Evolutionary conservation across 1,284 basidiomycete genomes (phyloP), one percentile per base, ranked within the genome.

Genomic region (Naganishia sp.): DNA sequence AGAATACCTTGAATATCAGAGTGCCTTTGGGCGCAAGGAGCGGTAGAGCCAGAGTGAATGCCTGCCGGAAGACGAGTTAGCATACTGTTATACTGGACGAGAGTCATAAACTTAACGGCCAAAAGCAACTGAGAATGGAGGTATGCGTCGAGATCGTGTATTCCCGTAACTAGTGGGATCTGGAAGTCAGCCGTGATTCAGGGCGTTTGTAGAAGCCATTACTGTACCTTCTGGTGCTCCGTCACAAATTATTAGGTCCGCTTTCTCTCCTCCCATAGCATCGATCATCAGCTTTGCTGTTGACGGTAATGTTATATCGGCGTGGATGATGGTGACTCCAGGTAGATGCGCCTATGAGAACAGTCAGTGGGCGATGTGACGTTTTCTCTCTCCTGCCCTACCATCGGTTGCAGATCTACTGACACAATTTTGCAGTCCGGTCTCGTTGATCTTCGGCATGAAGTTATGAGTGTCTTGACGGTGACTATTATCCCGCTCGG

Each of bases 1-100:
- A 74, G 75, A 85, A 85, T 69, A 85, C 84, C 72, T 85, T 85
- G 72, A 84, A 84, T 64, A 85, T 79, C 65, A 85, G 83, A 3
- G 81, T 84, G 2, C 83, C 83, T 3, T 80, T 79, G 0, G 79
- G 77, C 5, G 82, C 79, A 43, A 85, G 80, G 21, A 84, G 76
- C 6, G 82, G 82, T 21, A 85, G 73, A 0, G 83, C 82, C 46
- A 85, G 81, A 13, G 83, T 82, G 13, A 83, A 74, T 1, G 84
- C 84, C 81, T 82, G 66, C 21, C 35, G n/a, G 45, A 46, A 52
- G 45, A 10, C 32, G 43, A 41, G 42, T 28, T 3, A n/a, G 43
- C 43, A 55, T 15, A 52, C 52, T 0, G 28, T 55, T 21, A 54
- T 39, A 15, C 6, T 18, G 15, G 28, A 39, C 35, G 42, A 17